Evolutionary conservation across 768 basidiomycete genomes (phyloP).

Genomic region (Artomyces pyxidatus): DNA sequence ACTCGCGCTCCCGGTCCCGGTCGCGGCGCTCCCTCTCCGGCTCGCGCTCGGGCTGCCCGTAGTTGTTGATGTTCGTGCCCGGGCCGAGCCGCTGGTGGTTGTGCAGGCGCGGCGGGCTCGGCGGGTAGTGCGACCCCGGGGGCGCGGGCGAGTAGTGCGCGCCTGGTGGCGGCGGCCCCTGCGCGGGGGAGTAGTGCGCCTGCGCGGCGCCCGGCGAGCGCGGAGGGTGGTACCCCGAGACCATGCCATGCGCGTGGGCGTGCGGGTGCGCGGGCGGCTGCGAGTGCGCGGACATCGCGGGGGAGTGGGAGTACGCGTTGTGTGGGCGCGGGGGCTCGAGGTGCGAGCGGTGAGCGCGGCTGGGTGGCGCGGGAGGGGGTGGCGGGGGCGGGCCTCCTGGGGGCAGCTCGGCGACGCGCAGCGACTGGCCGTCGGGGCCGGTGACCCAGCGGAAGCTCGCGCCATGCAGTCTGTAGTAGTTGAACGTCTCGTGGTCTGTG

Average conservation of each 20-base stretch:
- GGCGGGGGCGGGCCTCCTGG: constrained; percentile 11
- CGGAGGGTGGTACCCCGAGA: background rate
- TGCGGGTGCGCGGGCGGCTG: constrained; percentile 16
- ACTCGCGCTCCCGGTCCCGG: constrained; percentile 32
- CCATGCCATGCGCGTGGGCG: background rate
- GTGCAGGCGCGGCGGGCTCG: constrained; percentile 38
- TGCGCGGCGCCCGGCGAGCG: background rate
- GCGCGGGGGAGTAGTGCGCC: background rate
- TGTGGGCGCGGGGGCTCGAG: constrained; percentile 27
- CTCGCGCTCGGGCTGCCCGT: constrained; percentile 40
- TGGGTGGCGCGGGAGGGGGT: constrained; percentile 17
- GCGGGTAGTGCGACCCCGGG: constrained; percentile 1
- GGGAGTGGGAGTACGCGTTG: constrained; percentile 9
- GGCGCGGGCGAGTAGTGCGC: background rate
- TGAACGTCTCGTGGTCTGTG: constrained; percentile 36
- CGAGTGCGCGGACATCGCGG: constrained; percentile 28
- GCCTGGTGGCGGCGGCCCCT: background rate
- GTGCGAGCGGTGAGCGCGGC: constrained; percentile 39
- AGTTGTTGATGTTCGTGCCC: constrained; percentile 43
- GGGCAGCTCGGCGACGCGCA: constrained; percentile 41
- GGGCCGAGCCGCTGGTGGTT: constrained; percentile 63
- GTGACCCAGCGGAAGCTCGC: constrained; percentile 38
- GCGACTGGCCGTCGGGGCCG: constrained; percentile 41
- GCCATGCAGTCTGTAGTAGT: constrained; percentile 44
- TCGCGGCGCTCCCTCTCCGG: constrained; percentile 35